phyloP scores from a whole-genome alignment of 306 rosid genomes.

The Potentilla sterilis region DNA sequence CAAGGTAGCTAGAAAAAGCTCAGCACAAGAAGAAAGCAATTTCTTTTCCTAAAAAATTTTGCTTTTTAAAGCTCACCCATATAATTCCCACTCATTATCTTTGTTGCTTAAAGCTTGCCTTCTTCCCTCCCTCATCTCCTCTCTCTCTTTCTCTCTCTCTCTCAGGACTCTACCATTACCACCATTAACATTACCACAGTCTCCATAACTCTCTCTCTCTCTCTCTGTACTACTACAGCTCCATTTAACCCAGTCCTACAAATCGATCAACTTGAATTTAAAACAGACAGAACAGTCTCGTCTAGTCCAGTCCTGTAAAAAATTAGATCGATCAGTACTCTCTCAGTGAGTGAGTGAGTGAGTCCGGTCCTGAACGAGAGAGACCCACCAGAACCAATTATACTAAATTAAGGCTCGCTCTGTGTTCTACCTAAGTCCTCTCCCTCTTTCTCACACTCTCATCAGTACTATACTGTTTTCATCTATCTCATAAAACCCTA shows the following conservation, averaged over 20 bases:
- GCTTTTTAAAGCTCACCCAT: conserved; percentile 75
- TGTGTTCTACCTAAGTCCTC: not conserved
- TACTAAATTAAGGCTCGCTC: conserved; percentile 11
- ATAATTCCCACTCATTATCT: conserved; percentile 94
- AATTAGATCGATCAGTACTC: not conserved
- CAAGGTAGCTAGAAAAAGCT: conserved; percentile 14
- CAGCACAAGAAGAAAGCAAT: conserved; percentile 50
- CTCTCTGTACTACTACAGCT: not conserved
- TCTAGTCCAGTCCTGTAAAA: not conserved
- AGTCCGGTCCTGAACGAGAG: conserved; percentile 1
- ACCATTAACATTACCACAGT: conserved; percentile 1
- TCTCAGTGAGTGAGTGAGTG: not conserved
- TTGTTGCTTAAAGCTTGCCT: conserved; percentile 72
- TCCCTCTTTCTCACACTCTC: not conserved
- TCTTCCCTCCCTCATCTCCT: conserved; percentile 16
- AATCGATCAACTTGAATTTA: conserved; percentile 18
- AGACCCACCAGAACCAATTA: conserved; percentile 22
- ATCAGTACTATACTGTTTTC: not conserved
- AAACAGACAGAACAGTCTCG: conserved; percentile 13
- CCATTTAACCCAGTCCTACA: conserved; percentile 11
- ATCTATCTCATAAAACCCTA: conserved; percentile 12
- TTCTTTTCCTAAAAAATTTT: conserved; percentile 27
- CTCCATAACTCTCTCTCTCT: not conserved
- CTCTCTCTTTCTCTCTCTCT: conserved; percentile 10
- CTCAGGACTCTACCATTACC: conserved; percentile 1